phyloP scores from a whole-genome alignment of 2,329 filamentous ascomycete species.

The Aspergillus jensenii region DNA sequence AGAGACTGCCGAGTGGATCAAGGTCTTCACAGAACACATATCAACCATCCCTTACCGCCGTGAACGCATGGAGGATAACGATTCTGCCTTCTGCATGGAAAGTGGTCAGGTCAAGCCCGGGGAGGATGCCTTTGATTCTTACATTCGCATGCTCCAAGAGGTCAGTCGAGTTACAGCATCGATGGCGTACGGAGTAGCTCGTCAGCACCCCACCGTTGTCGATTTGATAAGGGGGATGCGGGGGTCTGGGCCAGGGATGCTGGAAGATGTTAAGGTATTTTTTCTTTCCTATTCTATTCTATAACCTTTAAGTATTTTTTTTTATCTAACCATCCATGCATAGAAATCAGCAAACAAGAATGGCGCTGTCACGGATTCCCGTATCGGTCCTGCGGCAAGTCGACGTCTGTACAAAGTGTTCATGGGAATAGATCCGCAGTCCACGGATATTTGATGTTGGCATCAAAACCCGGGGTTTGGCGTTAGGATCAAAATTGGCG shows the following conservation, averaged over 20 bases:
- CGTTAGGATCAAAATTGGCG: neutral
- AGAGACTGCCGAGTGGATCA: constrained; percentile 72
- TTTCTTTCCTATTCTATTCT: neutral
- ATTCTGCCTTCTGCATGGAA: constrained; percentile 72
- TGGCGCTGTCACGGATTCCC: constrained; percentile 45
- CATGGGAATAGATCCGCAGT: constrained; percentile 45
- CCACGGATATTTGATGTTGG: constrained; percentile 43
- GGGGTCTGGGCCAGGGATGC: constrained; percentile 55
- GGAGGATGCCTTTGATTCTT: constrained; percentile 65
- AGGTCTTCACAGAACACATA: constrained; percentile 74
- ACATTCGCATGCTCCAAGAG: constrained; percentile 73
- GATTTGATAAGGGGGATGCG: constrained; percentile 61
- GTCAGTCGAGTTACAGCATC: constrained; percentile 69
- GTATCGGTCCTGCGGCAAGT: constrained; percentile 50
- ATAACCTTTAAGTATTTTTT: too few species aligned
- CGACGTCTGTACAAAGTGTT: constrained; percentile 51
- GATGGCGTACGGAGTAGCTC: constrained; percentile 68
- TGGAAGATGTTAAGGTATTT: constrained; percentile 59
- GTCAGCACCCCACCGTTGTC: constrained; percentile 59
- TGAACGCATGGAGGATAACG: constrained; percentile 49
- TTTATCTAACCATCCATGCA: neutral
- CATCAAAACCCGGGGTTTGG: neutral
- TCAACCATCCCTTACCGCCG: constrained; percentile 70
- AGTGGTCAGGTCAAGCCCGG: constrained; percentile 72
- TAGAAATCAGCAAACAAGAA: constrained; percentile 51